phyloP scores from a whole-genome alignment of 352 stramenopile species.

The Globisporangium apiculatum region DNA sequence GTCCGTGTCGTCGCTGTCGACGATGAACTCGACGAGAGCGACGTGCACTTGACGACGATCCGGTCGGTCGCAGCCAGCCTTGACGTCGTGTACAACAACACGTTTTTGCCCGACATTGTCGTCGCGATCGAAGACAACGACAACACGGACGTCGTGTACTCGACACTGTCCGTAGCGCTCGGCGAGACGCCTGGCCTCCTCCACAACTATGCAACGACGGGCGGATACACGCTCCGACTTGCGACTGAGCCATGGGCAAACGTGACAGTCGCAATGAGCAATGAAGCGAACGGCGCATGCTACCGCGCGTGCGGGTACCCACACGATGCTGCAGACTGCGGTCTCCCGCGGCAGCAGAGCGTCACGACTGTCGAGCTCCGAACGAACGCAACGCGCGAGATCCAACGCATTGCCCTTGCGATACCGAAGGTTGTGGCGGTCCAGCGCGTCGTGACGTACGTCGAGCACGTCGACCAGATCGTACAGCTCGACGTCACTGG shows the following conservation, averaged over 20 bases:
- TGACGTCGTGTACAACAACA: conserved; percentile 48
- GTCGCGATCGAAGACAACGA: conserved; percentile 73
- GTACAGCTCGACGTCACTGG: conserved; percentile 31
- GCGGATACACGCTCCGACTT: conserved; percentile 44
- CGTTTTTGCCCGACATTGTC: conserved; percentile 54
- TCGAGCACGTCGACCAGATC: conserved; percentile 54
- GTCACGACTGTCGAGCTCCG: conserved; percentile 44
- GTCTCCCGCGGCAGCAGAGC: conserved; percentile 60
- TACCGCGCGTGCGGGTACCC: conserved; percentile 69
- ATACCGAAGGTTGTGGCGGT: conserved; percentile 55
- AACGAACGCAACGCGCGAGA: conserved; percentile 55
- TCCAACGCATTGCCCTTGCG: conserved; percentile 44
- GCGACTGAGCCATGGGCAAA: conserved; percentile 59
- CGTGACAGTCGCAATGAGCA: conserved; percentile 73
- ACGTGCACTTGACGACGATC: conserved; percentile 58
- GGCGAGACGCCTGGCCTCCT: conserved; percentile 22
- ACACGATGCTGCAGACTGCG: conserved; percentile 41
- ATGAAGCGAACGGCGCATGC: conserved; percentile 49
- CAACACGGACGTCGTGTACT: conserved; percentile 37
- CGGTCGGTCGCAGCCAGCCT: conserved; percentile 27
- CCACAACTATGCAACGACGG: conserved; percentile 16
- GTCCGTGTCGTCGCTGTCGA: conserved; percentile 67
- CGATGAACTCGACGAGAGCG: conserved; percentile 57
- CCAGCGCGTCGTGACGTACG: conserved; percentile 50
- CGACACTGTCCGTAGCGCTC: conserved; percentile 27